phyloP scores from a whole-genome alignment of 306 rosid genomes.

The Cicer chorassanicum region DNA sequence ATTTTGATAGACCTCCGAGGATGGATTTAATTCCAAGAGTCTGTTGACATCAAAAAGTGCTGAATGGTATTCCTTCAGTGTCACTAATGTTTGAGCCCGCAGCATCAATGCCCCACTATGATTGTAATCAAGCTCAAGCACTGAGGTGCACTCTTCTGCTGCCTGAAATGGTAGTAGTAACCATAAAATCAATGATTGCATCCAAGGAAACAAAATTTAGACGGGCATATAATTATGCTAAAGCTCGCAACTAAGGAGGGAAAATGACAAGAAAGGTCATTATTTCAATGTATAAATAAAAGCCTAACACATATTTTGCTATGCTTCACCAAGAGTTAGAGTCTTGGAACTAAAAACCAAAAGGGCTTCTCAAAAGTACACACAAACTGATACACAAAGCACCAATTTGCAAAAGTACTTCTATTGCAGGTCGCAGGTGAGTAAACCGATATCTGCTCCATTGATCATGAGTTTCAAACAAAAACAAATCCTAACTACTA shows the following conservation, averaged over 20 bases:
- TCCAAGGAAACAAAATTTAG: neutral
- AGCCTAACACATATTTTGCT: neutral
- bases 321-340: conserved; percentile 1
- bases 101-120: conserved; percentile 92
- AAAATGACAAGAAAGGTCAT: neutral
- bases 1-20: conserved; percentile 90
- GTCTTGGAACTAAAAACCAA: neutral
- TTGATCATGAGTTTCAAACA: too few relatives aligned
- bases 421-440: neutral
- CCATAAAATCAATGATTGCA: conserved; percentile 18
- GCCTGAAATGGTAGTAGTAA: conserved; percentile 59
- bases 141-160: conserved; percentile 91
- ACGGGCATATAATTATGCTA: neutral
- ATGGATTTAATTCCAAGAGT: conserved; percentile 85
- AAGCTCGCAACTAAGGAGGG: conserved; percentile 7
- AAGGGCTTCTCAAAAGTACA: neutral
- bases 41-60: conserved; percentile 93
- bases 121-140: conserved; percentile 78
- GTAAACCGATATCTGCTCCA: too few relatives aligned
- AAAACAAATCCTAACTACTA: neutral
- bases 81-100: conserved; percentile 85
- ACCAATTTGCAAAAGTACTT: neutral
- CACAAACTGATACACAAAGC: neutral
- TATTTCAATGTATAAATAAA: conserved; percentile 13
- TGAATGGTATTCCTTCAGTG: conserved; percentile 82